These are phyloP conservation scores for Iris macrosiphon DNA, from an alignment of 106 monocot genomes.

Conservation along the genomic window DNA sequence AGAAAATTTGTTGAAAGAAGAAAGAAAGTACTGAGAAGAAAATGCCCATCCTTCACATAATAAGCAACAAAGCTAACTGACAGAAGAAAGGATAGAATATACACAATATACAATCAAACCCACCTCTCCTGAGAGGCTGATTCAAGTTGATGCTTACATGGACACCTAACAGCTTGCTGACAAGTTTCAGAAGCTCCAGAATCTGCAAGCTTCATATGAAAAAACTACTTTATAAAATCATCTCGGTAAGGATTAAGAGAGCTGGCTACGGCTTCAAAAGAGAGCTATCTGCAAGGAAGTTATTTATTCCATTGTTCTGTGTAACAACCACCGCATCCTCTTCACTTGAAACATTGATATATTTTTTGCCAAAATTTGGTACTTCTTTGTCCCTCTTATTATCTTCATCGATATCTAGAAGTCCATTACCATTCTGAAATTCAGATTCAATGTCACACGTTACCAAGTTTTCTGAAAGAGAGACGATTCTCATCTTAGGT, in stretches of 20 bases:
- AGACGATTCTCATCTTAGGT: conserved; percentile 29
- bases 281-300: conserved; percentile 3
- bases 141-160: conserved; percentile 36
- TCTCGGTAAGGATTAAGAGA: conserved; percentile 12
- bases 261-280: too few species aligned
- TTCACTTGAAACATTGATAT: background rate
- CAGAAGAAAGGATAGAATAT: background rate
- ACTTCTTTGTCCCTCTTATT: conserved; percentile 6
- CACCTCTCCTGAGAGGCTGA: conserved; percentile 41
- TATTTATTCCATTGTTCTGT: background rate
- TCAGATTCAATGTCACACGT: conserved; percentile 5
- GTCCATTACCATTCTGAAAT: conserved; percentile 26
- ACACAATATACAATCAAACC: conserved; percentile 1
- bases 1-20: background rate
- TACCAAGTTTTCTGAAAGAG: conserved; percentile 22
- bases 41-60: too few species aligned
- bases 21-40: too few species aligned
- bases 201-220: conserved; percentile 37
- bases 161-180: conserved; percentile 39
- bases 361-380: conserved; percentile 5
- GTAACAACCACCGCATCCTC: background rate
- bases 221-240: conserved; percentile 28
- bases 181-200: conserved; percentile 40
- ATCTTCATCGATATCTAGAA: conserved; percentile 5
- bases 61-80: background rate